Evolutionary conservation across 805 yeast genomes (phyloP).

Genomic region (Yamadazyma laniorum): DNA sequence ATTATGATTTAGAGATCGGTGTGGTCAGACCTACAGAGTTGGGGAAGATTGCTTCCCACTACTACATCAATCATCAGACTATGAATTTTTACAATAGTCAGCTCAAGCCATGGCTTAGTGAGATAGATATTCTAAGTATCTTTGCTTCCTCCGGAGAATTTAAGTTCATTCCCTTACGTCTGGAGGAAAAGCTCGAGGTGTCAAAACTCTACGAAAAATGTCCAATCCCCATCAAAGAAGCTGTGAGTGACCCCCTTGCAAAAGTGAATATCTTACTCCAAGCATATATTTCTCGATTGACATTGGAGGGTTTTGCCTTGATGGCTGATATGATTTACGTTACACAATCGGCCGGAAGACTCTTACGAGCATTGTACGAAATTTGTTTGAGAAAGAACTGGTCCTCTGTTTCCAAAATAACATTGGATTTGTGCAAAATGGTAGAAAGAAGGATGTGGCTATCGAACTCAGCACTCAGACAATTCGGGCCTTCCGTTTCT

Average conservation of each 20-base stretch:
- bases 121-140: slow-evolving; percentile 72
- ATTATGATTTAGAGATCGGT: slow-evolving; percentile 53
- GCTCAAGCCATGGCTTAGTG: slow-evolving; percentile 61
- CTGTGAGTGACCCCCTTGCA: slow-evolving; percentile 65
- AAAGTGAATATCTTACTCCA: slow-evolving; percentile 81
- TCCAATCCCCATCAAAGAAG: slow-evolving; percentile 84
- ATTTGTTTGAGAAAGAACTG: slow-evolving; percentile 68
- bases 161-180: slow-evolving; percentile 76
- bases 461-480: slow-evolving; percentile 82
- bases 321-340: slow-evolving; percentile 91
- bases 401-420: slow-evolving; percentile 57
- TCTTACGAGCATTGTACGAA: slow-evolving; percentile 82
- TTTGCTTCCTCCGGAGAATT: slow-evolving; percentile 87
- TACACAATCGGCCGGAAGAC: slow-evolving; percentile 89
- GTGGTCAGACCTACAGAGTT: slow-evolving; percentile 49
- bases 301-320: slow-evolving; percentile 83
- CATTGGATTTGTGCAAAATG: slow-evolving; percentile 72
- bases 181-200: slow-evolving; percentile 79
- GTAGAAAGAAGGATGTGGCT: slow-evolving; percentile 83
- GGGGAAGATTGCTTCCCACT: slow-evolving; percentile 84
- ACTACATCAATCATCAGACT: slow-evolving; percentile 74
- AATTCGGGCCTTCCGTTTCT: slow-evolving; percentile 68
- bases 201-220: slow-evolving; percentile 64
- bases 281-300: slow-evolving; percentile 75
- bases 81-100: slow-evolving; percentile 63